Evolutionary conservation across 257 asterid species (phyloP).

Genomic region (Knoxia roxburghii): DNA sequence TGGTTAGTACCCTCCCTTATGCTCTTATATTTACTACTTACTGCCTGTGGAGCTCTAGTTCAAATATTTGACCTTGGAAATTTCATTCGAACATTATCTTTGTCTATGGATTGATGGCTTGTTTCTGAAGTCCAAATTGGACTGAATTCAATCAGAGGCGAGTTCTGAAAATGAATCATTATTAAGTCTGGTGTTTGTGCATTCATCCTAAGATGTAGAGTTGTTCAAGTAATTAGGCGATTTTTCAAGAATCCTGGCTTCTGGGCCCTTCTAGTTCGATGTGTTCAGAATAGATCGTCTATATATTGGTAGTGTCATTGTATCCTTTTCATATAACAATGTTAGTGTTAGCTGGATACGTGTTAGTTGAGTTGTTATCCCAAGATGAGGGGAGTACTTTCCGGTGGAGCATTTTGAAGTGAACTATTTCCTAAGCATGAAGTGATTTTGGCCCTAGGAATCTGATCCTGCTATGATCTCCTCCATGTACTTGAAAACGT

Average conservation of each 20-base stretch:
- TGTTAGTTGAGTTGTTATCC: not conserved
- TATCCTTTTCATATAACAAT: not conserved
- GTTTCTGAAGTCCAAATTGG: not conserved
- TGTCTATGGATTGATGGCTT: not conserved
- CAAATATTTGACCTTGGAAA: not conserved
- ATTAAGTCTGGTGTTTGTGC: not conserved
- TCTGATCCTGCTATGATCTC: not conserved
- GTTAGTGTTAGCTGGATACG: not conserved
- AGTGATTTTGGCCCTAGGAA: not conserved
- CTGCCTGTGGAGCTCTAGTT: not conserved
- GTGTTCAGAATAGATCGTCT: not conserved
- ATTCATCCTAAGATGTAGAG: not conserved
- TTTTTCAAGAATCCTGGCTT: not conserved
- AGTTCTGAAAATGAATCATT: not conserved
- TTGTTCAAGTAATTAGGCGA: not conserved
- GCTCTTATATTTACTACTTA: too few relatives aligned
- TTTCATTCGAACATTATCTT: not conserved
- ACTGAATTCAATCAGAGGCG: not conserved
- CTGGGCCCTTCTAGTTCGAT: not conserved
- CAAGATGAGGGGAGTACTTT: not conserved
- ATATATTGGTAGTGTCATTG: not conserved
- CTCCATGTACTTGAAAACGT: too few relatives aligned
- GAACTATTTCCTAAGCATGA: not conserved
- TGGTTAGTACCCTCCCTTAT: conserved; percentile 22
- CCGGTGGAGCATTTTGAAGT: not conserved